Evolutionary conservation across 352 stramenopile genomes (phyloP), one percentile per base, ranked within the genome.

Genomic region (Globisporangium orthogonon): DNA sequence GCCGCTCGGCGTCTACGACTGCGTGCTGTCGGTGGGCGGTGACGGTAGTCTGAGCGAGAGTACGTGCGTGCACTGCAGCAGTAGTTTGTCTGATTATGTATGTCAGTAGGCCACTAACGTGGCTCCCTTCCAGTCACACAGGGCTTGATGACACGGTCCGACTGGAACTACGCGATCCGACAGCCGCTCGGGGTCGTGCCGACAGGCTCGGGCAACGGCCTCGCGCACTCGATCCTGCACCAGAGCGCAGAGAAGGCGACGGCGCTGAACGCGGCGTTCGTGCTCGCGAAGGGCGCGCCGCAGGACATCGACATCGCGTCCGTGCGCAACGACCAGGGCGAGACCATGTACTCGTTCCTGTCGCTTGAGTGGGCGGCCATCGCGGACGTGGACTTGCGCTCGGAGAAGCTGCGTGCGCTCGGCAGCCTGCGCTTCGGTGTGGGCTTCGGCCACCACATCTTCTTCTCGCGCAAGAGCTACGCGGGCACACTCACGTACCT

Each of bases 301-400:
- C 79, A 87, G 18, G 67, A 86, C 15, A 63, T 94, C 43, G 84
- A 94, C 45, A 75, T 92, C 52, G 72, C 77, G 30, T 74, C 77
- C 6, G 65, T 86, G 31, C 73, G 75, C 7, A 88, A 88, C 44
- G 63, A 63, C 1, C 86, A 81, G 47, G 14, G 3, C 18, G 68
- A 76, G 29, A 73, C 58, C 28, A 82, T 74, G 58, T 90, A 86
- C 71, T 91, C 77, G 40, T 94, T 95, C 64, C 56, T 95, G 40
- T 88, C 79, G 15, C 54, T 94, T 3, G 79, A 91, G 52, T 96
- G 84, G 83, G 87, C 79, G 7, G 81, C 86, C 15, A 84, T 94
- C 37, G 84, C 83, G 3, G 84, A 95, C 54, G 78, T 93, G 29
- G 87, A 96, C 55, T 67, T 95, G 35, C 69, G 70, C 4, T 91